A percentile compares a stretch with the other conserved stretches of the same genome.
phyloP scores from a whole-genome alignment of 73 alveolate genomes.

The Paramecium octaurelia region DNA sequence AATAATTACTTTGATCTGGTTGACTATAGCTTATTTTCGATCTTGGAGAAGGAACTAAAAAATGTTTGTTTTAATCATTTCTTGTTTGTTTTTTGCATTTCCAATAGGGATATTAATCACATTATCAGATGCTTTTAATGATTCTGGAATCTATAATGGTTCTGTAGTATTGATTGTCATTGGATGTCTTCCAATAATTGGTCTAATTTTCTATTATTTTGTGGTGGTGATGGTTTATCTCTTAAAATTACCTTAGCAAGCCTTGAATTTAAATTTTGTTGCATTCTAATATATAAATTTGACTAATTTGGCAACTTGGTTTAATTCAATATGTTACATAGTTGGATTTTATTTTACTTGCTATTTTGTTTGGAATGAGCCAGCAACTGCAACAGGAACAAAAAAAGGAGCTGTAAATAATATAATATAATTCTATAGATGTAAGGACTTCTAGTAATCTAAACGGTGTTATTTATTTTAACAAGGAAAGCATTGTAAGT shows the following conservation, averaged over 20 bases:
- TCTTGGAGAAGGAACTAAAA: neutral
- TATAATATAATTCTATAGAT: neutral
- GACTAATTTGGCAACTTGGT: neutral
- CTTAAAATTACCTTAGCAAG: neutral
- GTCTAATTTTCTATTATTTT: neutral
- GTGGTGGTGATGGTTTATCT: neutral
- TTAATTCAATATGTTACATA: neutral
- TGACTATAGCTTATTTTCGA: neutral
- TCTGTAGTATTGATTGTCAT: neutral
- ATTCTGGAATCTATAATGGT: neutral
- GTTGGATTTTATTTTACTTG: neutral
- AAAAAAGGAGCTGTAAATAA: constrained; percentile 24
- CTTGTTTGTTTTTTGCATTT: constrained; percentile 12
- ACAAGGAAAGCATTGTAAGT: neutral
- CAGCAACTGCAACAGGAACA: neutral
- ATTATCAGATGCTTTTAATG: neutral
- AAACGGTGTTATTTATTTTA: neutral
- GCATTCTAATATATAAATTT: neutral
- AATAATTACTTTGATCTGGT: neutral
- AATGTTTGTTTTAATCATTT: neutral
- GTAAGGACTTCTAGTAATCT: neutral
- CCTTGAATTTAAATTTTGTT: neutral
- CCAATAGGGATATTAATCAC: neutral
- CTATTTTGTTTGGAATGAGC: constrained; percentile 18
- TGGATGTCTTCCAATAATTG: neutral